phyloP scores from a whole-genome alignment of 176 grass and related monocot species.

The Olyra latifolia region DNA sequence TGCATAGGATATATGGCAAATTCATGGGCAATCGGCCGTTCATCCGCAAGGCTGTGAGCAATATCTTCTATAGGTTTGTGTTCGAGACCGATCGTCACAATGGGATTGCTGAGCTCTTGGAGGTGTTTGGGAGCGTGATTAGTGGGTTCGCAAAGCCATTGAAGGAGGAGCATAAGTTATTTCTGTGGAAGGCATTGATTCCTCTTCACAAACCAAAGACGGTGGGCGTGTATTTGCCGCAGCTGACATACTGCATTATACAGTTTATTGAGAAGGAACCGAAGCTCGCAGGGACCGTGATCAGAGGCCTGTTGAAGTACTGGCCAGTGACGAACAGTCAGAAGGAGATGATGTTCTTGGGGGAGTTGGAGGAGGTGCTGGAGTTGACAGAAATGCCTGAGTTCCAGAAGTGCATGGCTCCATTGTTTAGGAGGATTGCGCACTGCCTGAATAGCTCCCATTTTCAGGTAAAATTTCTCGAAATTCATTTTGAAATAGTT shows the following conservation, averaged over 20 bases:
- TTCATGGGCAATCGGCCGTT: slow-evolving; percentile 80
- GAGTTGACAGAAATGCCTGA: slow-evolving; percentile 75
- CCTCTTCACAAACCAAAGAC: slow-evolving; percentile 81
- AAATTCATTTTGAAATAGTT: neutral
- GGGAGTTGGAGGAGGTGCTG: slow-evolving; percentile 87
- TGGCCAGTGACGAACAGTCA: slow-evolving; percentile 93
- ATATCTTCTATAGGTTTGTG: slow-evolving; percentile 82
- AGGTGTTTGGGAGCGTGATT: slow-evolving; percentile 87
- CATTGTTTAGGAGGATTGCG: slow-evolving; percentile 69
- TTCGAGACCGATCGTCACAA: slow-evolving; percentile 75
- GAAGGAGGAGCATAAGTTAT: slow-evolving; percentile 90
- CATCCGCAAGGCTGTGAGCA: slow-evolving; percentile 84
- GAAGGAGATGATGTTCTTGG: slow-evolving; percentile 98
- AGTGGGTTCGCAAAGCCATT: slow-evolving; percentile 77
- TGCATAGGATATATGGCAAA: slow-evolving; percentile 82
- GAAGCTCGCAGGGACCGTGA: slow-evolving; percentile 71
- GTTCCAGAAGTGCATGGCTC: slow-evolving; percentile 81
- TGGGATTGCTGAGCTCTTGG: slow-evolving; percentile 75
- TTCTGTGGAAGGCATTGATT: slow-evolving; percentile 76
- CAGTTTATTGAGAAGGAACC: slow-evolving; percentile 92
- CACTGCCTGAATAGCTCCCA: slow-evolving; percentile 87
- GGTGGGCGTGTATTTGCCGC: slow-evolving; percentile 64
- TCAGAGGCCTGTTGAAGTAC: slow-evolving; percentile 85
- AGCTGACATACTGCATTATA: slow-evolving; percentile 80
- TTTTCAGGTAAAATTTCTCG: slow-evolving; percentile 71